Evolutionary conservation across 2,329 filamentous ascomycete species (phyloP), one percentile per base, ranked within the genome.

Genomic region (Trichoderma sp.): DNA sequence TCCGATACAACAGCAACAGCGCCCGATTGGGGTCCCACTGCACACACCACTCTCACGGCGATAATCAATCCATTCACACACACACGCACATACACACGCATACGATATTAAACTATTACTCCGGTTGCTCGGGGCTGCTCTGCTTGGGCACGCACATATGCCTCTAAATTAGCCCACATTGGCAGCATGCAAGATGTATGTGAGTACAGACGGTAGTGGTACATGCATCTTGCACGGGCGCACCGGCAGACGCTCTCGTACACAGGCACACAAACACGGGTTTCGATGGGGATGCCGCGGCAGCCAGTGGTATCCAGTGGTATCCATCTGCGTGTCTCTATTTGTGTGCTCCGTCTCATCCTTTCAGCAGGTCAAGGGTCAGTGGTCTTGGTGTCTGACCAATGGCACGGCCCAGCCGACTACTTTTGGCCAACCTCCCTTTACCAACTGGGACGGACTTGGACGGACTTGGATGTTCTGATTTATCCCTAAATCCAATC

Each of bases 291-390:
- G 50, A 73, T 73, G 74, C 59, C 68, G 68, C 68, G 59, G 62
- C 68, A 73, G 21, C 24, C 56, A 63, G 35, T 50, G 53, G 65
- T 56, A 27, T 64, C 24, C 56, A 63, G 27, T 50, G 53, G 65
- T 56, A 27, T 64, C 66, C 67, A 56, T 65, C 35, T 56, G 56
- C n/a, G 59, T n/a, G 69, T 63, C 33, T 63, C 41, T 56, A 29
- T 18, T 59, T 29, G 66, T 33, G 27, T 65, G 38, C 45, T 45
- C 62, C 68, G 33, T 73, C 65, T 59, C 59, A 38, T 76, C 71
- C 75, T 69, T 77, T 78, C 77, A 78, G 77, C 77, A 78, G 76
- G 77, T 56, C 77, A 76, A 77, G 77, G 77, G 74, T 77, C 59
- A 41, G 35, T 12, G 38, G 14, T 31, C 60, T 21, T 14, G 38